Evolutionary conservation across 192 early-diverging fungal genomes (phyloP).

Genomic region (Podila epigama): DNA sequence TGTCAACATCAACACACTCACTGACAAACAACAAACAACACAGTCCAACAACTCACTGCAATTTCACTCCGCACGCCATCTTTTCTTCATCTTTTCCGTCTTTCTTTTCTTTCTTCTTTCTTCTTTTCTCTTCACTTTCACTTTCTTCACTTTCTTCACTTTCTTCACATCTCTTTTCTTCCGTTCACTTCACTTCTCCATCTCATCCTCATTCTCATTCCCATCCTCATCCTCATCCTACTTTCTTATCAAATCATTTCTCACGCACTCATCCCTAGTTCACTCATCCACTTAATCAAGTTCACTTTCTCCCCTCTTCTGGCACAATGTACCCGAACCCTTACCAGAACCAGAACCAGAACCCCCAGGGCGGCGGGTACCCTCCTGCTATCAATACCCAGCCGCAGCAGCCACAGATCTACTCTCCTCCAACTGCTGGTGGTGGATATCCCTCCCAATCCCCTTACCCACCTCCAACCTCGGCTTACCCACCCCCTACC

Average conservation of each 20-base stretch:
- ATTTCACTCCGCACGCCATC: background rate
- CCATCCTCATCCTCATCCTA: background rate
- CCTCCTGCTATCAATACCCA: background rate
- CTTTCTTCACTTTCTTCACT: background rate
- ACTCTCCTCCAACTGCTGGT: constrained; percentile 1
- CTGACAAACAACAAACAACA: background rate
- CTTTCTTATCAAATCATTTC: too few relatives aligned
- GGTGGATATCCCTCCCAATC: background rate
- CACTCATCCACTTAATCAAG: too few relatives aligned
- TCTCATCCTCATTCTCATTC: too few relatives aligned
- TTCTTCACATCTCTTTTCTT: too few relatives aligned
- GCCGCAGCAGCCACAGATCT: background rate
- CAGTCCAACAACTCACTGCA: background rate
- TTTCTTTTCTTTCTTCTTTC: background rate
- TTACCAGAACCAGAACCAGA: constrained; percentile 24
- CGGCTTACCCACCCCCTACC: constrained; percentile 1
- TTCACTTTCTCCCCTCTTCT: too few relatives aligned
- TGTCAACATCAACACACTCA: too few relatives aligned
- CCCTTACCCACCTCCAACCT: constrained; percentile 4
- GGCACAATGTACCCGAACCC: constrained; percentile 42
- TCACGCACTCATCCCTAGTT: too few relatives aligned
- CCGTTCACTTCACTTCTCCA: too few relatives aligned
- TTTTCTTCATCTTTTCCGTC: background rate
- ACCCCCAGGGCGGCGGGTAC: constrained; percentile 6
- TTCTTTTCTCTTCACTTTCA: background rate